Conservation (phyloP, 2,329 filamentous ascomycete species). For the Emmonsiellopsis sp. region DNA sequence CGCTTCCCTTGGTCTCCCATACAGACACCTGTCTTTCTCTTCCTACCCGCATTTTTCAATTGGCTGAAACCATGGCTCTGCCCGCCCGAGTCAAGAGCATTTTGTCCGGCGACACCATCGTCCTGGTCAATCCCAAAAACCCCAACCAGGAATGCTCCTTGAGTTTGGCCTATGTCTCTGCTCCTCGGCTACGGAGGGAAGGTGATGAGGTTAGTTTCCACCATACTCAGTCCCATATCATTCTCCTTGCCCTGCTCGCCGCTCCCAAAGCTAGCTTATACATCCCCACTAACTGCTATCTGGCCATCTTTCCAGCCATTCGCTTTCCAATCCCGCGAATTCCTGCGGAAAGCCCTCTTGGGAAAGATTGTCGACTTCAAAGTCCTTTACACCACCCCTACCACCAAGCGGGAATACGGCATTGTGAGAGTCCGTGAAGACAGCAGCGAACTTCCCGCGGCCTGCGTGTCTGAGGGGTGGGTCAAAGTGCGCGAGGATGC, state of each 20-base stretch:
- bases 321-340: slow-evolving; percentile 91
- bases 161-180: slow-evolving; percentile 85
- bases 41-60: background rate
- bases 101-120: slow-evolving; percentile 83
- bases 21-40: background rate
- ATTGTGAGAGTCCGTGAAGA: slow-evolving; percentile 56
- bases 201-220: slow-evolving; percentile 61
- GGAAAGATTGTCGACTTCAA: slow-evolving; percentile 82
- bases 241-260: background rate
- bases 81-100: slow-evolving; percentile 80
- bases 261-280: background rate
- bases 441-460: slow-evolving; percentile 63
- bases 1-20: background rate
- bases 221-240: background rate
- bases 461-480: slow-evolving; percentile 81
- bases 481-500: slow-evolving; percentile 89
- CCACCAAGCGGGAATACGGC: slow-evolving; percentile 76
- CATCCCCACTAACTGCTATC: background rate
- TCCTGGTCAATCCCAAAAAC: slow-evolving; percentile 74
- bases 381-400: slow-evolving; percentile 79
- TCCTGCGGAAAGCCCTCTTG: slow-evolving; percentile 71
- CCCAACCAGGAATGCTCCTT: slow-evolving; percentile 74
- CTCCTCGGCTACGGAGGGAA: slow-evolving; percentile 77
- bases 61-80: slow-evolving; percentile 24
- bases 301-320: slow-evolving; percentile 48